Conservation (phyloP, 495 filamentous ascomycete genomes). For the Aspergillus haitiensis region DNA sequence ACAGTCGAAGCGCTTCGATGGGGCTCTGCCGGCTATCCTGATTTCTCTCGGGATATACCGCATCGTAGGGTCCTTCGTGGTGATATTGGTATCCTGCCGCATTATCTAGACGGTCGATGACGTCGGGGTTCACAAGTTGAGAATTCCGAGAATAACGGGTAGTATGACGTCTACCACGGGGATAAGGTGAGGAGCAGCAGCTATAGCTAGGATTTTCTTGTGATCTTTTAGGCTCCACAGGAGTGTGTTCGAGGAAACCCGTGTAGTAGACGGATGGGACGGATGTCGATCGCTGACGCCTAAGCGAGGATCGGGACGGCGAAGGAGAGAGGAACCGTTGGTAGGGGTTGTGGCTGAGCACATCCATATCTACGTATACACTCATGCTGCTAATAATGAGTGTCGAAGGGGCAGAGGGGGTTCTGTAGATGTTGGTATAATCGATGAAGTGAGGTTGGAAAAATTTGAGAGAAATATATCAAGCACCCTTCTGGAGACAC, state of each 20-base stretch:
- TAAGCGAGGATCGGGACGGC: conserved; percentile 26
- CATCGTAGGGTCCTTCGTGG: conserved; percentile 91
- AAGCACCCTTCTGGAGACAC: conserved; percentile 6
- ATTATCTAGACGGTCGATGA: conserved; percentile 77
- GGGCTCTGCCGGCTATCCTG: conserved; percentile 61
- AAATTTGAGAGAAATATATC: conserved; percentile 10
- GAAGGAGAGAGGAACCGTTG: conserved; percentile 36
- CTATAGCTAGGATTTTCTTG: conserved; percentile 23
- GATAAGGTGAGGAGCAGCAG: conserved; percentile 24
- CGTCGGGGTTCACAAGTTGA: conserved; percentile 68
- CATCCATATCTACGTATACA: conserved; percentile 15
- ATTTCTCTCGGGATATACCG: conserved; percentile 72
- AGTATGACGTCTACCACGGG: conserved; percentile 16
- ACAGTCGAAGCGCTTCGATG: conserved; percentile 70
- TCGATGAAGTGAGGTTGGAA: not conserved
- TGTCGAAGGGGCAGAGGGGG: conserved; percentile 9
- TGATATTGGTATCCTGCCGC: conserved; percentile 67
- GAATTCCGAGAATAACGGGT: conserved; percentile 49
- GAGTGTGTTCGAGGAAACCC: conserved; percentile 35
- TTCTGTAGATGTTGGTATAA: conserved; percentile 3
- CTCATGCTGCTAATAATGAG: not conserved
- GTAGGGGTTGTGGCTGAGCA: conserved; percentile 43
- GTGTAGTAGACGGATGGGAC: conserved; percentile 33
- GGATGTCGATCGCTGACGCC: conserved; percentile 33
- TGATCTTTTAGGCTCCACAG: conserved; percentile 32